A percentile compares a stretch with the other conserved stretches of the same genome.
Conservation (phyloP, 257 asterid species). For the Solanum piurae region DNA sequence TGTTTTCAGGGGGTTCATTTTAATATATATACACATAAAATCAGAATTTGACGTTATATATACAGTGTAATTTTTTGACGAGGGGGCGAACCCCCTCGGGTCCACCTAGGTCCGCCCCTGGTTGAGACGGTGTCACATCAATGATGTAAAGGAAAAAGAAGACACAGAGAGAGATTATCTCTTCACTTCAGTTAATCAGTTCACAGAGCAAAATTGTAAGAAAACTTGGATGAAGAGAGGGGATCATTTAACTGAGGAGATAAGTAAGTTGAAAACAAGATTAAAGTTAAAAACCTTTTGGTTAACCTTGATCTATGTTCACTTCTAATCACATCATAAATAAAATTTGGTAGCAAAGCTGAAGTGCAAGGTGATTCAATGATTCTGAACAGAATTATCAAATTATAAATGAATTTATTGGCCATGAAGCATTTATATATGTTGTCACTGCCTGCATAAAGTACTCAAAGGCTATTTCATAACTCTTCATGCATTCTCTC, state of each 20-base stretch:
- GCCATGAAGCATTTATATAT: neutral
- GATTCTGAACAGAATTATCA: neutral
- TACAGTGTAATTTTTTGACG: too few species aligned
- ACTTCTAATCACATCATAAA: neutral
- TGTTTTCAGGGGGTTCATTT: too few species aligned
- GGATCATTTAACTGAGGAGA: neutral
- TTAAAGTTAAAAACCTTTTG: neutral
- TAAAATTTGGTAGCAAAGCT: neutral
- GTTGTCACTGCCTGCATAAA: neutral
- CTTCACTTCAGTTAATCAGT: neutral
- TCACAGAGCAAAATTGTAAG: neutral
- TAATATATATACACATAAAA: too few species aligned
- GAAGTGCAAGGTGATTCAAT: neutral
- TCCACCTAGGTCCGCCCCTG: too few species aligned
- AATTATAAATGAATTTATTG: neutral
- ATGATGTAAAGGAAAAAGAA: neutral
- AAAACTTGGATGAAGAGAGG: neutral
- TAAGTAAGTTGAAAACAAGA: neutral
- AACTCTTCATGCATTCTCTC: neutral
- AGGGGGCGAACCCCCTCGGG: too few species aligned
- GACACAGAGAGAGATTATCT: neutral
- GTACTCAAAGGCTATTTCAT: neutral
- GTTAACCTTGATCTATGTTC: neutral
- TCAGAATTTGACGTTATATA: too few species aligned
- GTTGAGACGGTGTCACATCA: neutral